Evolutionary conservation across 345 rosid species (phyloP).

Genomic region (Excoecaria cochinchinensis): DNA sequence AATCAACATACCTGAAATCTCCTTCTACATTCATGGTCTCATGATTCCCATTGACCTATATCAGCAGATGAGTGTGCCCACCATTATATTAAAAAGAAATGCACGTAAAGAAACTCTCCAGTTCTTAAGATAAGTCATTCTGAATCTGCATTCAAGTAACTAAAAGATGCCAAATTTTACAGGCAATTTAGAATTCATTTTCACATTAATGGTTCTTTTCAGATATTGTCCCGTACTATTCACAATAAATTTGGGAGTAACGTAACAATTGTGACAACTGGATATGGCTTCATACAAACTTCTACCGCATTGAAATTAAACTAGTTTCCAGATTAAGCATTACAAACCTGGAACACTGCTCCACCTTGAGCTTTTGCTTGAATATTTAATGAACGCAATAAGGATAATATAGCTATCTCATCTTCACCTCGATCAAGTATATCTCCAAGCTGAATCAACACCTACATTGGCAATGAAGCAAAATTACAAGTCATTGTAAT

Average conservation of each 20-base stretch:
- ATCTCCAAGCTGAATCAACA: conserved; percentile 86
- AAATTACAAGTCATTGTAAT: background rate
- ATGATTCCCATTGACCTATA: conserved; percentile 83
- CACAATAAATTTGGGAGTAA: background rate
- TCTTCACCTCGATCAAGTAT: conserved; percentile 87
- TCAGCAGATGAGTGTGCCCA: too few relatives aligned
- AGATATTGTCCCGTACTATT: background rate
- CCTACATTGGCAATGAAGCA: conserved; percentile 38
- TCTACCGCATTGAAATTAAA: background rate
- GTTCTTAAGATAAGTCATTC: background rate
- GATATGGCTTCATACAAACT: background rate
- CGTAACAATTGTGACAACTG: too few relatives aligned
- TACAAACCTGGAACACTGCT: conserved; percentile 84
- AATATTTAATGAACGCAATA: conserved; percentile 59
- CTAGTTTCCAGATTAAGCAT: conserved; percentile 12
- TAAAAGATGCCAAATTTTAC: background rate
- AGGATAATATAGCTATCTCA: conserved; percentile 81
- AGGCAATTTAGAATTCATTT: background rate
- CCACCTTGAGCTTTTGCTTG: conserved; percentile 89
- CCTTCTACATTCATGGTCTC: conserved; percentile 96
- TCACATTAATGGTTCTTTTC: background rate
- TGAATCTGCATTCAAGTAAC: background rate
- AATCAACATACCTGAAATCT: conserved; percentile 78
- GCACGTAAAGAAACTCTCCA: background rate
- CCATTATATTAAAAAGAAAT: too few relatives aligned